Evolutionary conservation across 2,329 filamentous ascomycete genomes (phyloP).

Genomic region (Curvularia verruculosa): DNA sequence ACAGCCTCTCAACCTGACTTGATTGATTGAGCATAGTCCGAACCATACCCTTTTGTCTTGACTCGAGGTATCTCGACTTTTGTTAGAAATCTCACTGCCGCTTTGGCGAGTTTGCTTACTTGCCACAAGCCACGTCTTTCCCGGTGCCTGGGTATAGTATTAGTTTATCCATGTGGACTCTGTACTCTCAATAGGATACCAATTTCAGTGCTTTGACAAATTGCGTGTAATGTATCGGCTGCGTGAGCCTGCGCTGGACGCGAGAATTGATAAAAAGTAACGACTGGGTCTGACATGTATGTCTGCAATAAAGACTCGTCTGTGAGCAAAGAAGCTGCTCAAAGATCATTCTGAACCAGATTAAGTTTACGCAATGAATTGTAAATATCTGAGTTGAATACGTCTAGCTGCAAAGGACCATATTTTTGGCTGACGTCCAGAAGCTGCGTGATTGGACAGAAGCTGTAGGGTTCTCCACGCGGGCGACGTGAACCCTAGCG

Average conservation of each 20-base stretch:
- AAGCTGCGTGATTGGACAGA: slow-evolving; percentile 32
- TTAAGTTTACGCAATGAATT: neutral
- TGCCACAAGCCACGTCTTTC: neutral
- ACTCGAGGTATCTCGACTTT: slow-evolving; percentile 4
- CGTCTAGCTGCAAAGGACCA: neutral
- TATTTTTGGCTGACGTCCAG: slow-evolving; percentile 9
- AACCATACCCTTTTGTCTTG: slow-evolving; percentile 6
- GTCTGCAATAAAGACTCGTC: neutral
- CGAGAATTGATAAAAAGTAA: neutral
- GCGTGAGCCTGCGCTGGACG: neutral
- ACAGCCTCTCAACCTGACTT: slow-evolving; percentile 15
- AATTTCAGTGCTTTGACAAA: slow-evolving; percentile 11
- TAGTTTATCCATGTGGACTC: slow-evolving; percentile 4
- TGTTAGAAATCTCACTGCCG: slow-evolving; percentile 5
- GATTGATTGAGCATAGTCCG: slow-evolving; percentile 17
- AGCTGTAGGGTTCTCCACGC: slow-evolving; percentile 23
- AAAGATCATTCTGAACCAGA: too few relatives aligned
- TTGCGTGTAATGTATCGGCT: neutral
- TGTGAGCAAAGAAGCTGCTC: neutral
- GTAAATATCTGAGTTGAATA: neutral
- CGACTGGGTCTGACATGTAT: neutral
- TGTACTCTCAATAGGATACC: slow-evolving; percentile 14
- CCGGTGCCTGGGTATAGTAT: slow-evolving; percentile 3
- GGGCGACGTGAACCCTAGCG: slow-evolving; percentile 9
- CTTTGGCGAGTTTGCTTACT: slow-evolving; percentile 13